phyloP scores from a whole-genome alignment of 768 basidiomycete species.

The Leccinum arenicola region DNA sequence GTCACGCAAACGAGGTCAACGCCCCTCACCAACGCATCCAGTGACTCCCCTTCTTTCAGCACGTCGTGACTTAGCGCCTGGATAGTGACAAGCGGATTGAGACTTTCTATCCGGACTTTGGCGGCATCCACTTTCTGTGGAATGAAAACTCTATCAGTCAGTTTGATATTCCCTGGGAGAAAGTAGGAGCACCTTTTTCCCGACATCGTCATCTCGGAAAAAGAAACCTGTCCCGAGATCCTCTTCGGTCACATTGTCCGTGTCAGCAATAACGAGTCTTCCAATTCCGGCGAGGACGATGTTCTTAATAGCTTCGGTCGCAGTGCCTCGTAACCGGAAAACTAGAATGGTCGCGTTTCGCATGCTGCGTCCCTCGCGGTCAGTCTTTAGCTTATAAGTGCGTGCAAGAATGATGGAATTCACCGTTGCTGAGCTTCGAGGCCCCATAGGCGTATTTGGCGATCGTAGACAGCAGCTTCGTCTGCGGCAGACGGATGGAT shows the following conservation, averaged over 20 bases:
- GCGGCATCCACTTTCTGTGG: conserved; percentile 82
- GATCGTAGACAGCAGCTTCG: conserved; percentile 87
- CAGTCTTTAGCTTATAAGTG: conserved; percentile 2
- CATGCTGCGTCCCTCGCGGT: conserved; percentile 57
- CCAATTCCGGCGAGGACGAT: conserved; percentile 97
- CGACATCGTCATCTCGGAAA: conserved; percentile 91
- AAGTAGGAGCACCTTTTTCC: conserved; percentile 61
- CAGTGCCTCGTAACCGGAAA: conserved; percentile 73
- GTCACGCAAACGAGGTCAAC: conserved; percentile 89
- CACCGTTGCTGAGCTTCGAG: conserved; percentile 96
- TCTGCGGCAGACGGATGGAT: conserved; percentile 30
- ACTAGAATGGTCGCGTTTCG: conserved; percentile 89
- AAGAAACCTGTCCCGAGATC: conserved; percentile 94
- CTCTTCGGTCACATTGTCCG: conserved; percentile 68
- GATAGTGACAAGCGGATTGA: conserved; percentile 90
- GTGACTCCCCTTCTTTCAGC: conserved; percentile 46
- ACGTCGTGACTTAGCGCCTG: conserved; percentile 57
- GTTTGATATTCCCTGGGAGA: conserved; percentile 40
- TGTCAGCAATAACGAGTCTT: conserved; percentile 80
- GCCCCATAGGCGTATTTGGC: conserved; percentile 97
- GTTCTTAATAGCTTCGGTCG: conserved; percentile 96
- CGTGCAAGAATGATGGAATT: conserved; percentile 12
- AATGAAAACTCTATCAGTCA: conserved; percentile 22
- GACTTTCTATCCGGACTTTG: conserved; percentile 76
- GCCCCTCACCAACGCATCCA: conserved; percentile 56